phyloP scores from a whole-genome alignment of 768 basidiomycete species.

The Artomyces pyxidatus region DNA sequence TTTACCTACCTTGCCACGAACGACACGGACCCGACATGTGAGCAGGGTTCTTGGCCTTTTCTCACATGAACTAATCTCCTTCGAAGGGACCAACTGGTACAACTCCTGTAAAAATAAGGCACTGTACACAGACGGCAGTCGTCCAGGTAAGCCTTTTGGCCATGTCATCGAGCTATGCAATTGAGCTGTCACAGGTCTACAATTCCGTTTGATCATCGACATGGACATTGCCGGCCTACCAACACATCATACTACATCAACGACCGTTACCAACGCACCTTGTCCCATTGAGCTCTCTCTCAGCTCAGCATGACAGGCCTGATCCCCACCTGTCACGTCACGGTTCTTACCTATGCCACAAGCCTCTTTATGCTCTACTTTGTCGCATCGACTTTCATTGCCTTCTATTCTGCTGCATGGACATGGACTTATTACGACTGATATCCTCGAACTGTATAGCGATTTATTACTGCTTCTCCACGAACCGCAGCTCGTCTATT shows the following conservation, averaged over 20 bases:
- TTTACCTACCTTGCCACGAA: conserved; percentile 81
- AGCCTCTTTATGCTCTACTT: too few relatives aligned
- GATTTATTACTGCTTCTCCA: neutral
- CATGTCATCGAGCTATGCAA: neutral
- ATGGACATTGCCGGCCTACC: conserved; percentile 30
- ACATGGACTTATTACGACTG: neutral
- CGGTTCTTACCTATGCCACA: too few relatives aligned
- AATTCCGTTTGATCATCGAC: conserved; percentile 27
- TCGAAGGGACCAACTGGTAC: conserved; percentile 65
- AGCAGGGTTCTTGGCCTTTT: conserved; percentile 17
- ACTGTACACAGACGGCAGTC: conserved; percentile 39
- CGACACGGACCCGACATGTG: conserved; percentile 77
- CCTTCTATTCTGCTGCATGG: neutral
- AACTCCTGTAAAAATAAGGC: conserved; percentile 61
- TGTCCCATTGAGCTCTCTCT: conserved; percentile 26
- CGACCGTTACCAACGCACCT: conserved; percentile 23
- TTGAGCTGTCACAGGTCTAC: conserved; percentile 16
- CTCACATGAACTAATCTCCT: conserved; percentile 5
- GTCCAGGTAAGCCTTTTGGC: conserved; percentile 43
- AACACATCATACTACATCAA: conserved; percentile 22
- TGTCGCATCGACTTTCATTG: neutral
- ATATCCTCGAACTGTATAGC: neutral
- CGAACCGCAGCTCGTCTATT: too few relatives aligned
- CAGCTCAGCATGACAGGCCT: conserved; percentile 15
- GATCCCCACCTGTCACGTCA: too few relatives aligned